Percentiles rank a stretch among this genome's conserved stretches.
Evolutionary conservation across 805 yeast genomes (phyloP).

Genomic region (Kuraishia molischiana): DNA sequence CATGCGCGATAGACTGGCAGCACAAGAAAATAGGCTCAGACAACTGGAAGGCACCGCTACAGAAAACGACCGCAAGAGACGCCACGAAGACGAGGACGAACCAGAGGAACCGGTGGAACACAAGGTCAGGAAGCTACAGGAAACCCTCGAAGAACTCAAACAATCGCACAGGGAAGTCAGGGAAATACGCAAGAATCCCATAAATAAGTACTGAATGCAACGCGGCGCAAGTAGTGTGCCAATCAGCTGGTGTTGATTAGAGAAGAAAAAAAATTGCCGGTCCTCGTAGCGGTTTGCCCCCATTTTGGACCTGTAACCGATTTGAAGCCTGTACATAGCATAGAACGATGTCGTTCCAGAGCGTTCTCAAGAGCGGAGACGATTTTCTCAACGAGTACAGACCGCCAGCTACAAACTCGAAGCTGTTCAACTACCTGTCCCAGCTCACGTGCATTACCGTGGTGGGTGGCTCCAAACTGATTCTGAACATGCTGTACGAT

Average conservation of each 20-base stretch:
- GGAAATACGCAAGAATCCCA: neutral
- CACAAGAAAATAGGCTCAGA: neutral
- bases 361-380: constrained; percentile 64
- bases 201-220: neutral
- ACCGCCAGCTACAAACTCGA: constrained; percentile 38
- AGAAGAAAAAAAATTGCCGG: too few species aligned
- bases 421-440: constrained; percentile 59
- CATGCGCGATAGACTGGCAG: neutral
- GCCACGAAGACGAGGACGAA: constrained; percentile 2
- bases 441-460: constrained; percentile 59
- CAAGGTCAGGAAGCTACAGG: neutral
- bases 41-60: neutral
- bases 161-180: neutral
- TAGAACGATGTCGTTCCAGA: constrained; percentile 50
- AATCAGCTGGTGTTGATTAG: too few species aligned
- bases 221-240: too few species aligned
- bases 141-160: neutral
- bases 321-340: neutral
- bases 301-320: neutral
- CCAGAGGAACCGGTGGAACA: neutral
- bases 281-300: neutral
- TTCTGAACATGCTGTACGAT: constrained; percentile 52
- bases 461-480: constrained; percentile 52
- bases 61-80: neutral
- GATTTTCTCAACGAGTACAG: constrained; percentile 48